Evolutionary conservation across 2,329 filamentous ascomycete species (phyloP).

Genomic region (Coniochaeta pulveracea): DNA sequence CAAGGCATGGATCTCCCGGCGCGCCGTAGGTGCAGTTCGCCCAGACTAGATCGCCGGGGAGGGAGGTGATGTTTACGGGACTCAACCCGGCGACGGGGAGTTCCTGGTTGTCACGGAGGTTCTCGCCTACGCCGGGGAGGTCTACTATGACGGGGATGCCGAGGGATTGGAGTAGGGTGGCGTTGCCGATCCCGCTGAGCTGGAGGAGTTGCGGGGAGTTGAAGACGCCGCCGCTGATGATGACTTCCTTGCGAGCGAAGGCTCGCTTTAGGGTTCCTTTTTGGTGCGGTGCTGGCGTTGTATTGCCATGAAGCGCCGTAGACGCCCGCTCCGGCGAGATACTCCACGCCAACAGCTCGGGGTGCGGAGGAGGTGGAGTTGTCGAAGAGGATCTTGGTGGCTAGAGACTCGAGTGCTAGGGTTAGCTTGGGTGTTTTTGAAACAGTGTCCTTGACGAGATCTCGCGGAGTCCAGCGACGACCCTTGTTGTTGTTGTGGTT

Average conservation of each 20-base stretch:
- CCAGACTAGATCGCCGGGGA: conserved; percentile 14
- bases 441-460: conserved; percentile 11
- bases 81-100: conserved; percentile 38
- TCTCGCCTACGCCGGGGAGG: conserved; percentile 48
- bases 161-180: conserved; percentile 22
- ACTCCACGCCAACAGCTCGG: conserved; percentile 20
- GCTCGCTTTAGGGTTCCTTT: conserved; percentile 13
- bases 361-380: conserved; percentile 8
- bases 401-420: conserved; percentile 16
- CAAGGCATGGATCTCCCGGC: conserved; percentile 21
- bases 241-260: conserved; percentile 28
- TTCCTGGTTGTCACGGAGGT: conserved; percentile 45
- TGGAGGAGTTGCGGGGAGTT: conserved; percentile 37
- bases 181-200: conserved; percentile 28
- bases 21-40: conserved; percentile 18
- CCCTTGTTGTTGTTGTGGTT: conserved; percentile 11
- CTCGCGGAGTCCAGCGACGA: conserved; percentile 9
- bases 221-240: conserved; percentile 34
- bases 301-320: conserved; percentile 19
- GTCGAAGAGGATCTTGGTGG: conserved; percentile 25
- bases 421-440: conserved; percentile 9
- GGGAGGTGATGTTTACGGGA: conserved; percentile 11
- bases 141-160: conserved; percentile 40
- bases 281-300: conserved; percentile 13
- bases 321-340: conserved; percentile 18